Evolutionary conservation across 2,329 filamentous ascomycete species (phyloP).

Genomic region (Alternaria dauci): DNA sequence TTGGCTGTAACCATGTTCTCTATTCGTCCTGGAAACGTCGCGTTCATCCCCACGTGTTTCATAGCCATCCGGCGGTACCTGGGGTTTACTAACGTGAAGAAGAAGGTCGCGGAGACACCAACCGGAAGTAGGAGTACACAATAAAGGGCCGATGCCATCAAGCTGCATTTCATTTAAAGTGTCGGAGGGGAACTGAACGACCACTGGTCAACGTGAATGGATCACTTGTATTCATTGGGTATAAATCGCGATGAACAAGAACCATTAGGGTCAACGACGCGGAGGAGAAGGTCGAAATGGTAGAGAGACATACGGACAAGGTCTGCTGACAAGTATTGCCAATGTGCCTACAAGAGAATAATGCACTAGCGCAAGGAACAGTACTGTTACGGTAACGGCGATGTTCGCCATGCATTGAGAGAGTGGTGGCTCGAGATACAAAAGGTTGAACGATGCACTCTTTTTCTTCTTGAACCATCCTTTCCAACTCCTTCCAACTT

Average conservation of each 20-base stretch:
- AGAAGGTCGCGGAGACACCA: slow-evolving; percentile 31
- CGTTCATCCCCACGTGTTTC: slow-evolving; percentile 9
- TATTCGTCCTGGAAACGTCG: not conserved
- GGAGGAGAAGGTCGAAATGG: slow-evolving; percentile 17
- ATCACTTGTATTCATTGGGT: slow-evolving; percentile 15
- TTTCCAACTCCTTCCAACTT: not conserved
- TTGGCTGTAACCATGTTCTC: not conserved
- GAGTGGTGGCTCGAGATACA: slow-evolving; percentile 4
- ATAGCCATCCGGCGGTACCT: slow-evolving; percentile 4
- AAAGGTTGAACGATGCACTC: slow-evolving; percentile 10
- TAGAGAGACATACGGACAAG: slow-evolving; percentile 1
- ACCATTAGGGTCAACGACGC: slow-evolving; percentile 1
- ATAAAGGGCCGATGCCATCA: slow-evolving; percentile 24
- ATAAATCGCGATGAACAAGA: not conserved
- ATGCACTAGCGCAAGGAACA: slow-evolving; percentile 6
- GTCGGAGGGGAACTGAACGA: slow-evolving; percentile 1
- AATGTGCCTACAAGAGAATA: slow-evolving; percentile 4
- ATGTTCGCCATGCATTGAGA: not conserved
- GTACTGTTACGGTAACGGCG: not conserved
- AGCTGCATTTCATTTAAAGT: slow-evolving; percentile 17
- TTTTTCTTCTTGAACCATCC: not conserved
- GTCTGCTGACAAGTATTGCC: slow-evolving; percentile 8
- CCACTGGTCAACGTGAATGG: slow-evolving; percentile 22
- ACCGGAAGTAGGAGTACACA: slow-evolving; percentile 17
- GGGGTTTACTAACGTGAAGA: slow-evolving; percentile 28